Evolutionary conservation across 2,329 filamentous ascomycete genomes (phyloP).

Genomic region (Penicillium sp.): DNA sequence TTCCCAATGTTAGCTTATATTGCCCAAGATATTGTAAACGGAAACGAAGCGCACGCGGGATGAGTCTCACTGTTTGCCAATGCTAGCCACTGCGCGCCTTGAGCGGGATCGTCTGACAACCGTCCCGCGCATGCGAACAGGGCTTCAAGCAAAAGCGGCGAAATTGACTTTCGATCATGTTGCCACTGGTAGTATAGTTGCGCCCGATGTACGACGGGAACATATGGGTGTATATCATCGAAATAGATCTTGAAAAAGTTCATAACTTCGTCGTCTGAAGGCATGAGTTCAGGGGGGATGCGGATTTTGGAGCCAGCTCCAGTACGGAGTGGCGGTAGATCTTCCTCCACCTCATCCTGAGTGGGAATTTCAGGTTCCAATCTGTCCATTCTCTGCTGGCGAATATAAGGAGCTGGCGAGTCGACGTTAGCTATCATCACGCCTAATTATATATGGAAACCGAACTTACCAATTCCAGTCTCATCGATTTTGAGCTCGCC

Average conservation of each 20-base stretch:
- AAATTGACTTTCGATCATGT: constrained; percentile 79
- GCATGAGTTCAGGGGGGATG: constrained; percentile 93
- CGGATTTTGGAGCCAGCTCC: constrained; percentile 77
- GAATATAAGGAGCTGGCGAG: constrained; percentile 77
- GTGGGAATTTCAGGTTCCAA: constrained; percentile 60
- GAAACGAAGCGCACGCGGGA: constrained; percentile 7
- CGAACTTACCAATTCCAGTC: constrained; percentile 74
- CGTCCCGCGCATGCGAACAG: constrained; percentile 89
- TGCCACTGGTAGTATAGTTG: constrained; percentile 91
- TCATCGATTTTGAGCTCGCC: constrained; percentile 88
- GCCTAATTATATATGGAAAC: background rate
- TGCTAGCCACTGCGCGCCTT: constrained; percentile 91
- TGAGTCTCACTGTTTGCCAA: constrained; percentile 75
- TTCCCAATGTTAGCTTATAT: constrained; percentile 31
- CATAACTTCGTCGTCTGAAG: constrained; percentile 77
- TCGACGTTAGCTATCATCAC: background rate
- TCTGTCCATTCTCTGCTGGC: constrained; percentile 60
- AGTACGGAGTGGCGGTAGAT: constrained; percentile 69
- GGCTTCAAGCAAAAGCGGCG: constrained; percentile 84
- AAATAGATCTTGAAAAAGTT: constrained; percentile 93
- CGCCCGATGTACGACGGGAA: constrained; percentile 82
- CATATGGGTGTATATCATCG: constrained; percentile 85
- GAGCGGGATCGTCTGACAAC: constrained; percentile 78
- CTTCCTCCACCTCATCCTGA: constrained; percentile 72
- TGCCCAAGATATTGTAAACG: background rate